Percentiles rank a stretch among this genome's conserved stretches.
Conservation (phyloP, 73 alveolate species). For the Paramecium caudatum region DNA sequence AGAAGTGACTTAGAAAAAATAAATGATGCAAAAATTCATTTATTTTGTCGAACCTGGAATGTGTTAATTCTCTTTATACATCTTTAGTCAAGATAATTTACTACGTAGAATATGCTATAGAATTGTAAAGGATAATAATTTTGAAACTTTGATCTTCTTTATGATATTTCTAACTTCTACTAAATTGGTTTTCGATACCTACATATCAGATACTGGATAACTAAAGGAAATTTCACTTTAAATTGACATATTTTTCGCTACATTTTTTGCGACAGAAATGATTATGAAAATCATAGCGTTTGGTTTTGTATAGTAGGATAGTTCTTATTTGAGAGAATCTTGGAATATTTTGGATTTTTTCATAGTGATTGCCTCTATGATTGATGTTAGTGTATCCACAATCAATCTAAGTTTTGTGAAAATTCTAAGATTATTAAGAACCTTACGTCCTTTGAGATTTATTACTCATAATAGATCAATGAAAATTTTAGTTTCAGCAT, state of each 20-base stretch:
- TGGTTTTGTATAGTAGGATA: slow-evolving; percentile 84
- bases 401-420: slow-evolving; percentile 83
- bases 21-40: not conserved
- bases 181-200: slow-evolving; percentile 78
- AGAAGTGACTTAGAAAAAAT: not conserved
- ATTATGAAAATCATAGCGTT: slow-evolving; percentile 83
- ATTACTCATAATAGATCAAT: slow-evolving; percentile 93
- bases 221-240: not conserved
- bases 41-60: slow-evolving; percentile 62
- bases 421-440: slow-evolving; percentile 92
- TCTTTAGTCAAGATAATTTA: slow-evolving; percentile 7
- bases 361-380: slow-evolving; percentile 71
- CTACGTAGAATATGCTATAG: slow-evolving; percentile 69
- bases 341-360: slow-evolving; percentile 81
- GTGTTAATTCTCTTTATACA: slow-evolving; percentile 50
- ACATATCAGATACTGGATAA: slow-evolving; percentile 38
- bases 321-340: slow-evolving; percentile 83
- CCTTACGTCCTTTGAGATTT: slow-evolving; percentile 94
- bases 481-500: slow-evolving; percentile 91
- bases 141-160: slow-evolving; percentile 78
- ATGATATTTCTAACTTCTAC: slow-evolving; percentile 54
- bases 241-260: slow-evolving; percentile 68
- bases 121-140: slow-evolving; percentile 46
- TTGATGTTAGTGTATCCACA: slow-evolving; percentile 73
- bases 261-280: slow-evolving; percentile 79